These are phyloP conservation scores for Xylariaceae sp. DNA, from an alignment of 2,329 filamentous ascomycete species.

Conservation along the genomic window DNA sequence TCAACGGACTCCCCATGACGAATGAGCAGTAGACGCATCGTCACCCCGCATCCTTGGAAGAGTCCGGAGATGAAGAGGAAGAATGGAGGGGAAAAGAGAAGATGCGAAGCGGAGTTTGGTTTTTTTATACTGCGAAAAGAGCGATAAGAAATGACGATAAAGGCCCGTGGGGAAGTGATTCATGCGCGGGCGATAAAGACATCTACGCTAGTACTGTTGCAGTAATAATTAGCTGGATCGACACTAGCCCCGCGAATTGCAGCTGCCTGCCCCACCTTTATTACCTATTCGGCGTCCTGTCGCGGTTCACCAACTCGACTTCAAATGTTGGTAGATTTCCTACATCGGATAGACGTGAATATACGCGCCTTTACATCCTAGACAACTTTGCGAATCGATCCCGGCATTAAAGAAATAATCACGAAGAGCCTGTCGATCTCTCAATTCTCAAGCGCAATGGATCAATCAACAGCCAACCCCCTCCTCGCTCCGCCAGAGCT, in stretches of 20 bases:
- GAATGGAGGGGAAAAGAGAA: not conserved
- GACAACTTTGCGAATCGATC: not conserved
- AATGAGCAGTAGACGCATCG: conserved; percentile 63
- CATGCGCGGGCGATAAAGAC: not conserved
- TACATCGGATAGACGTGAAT: too few species aligned
- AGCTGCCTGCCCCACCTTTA: too few species aligned
- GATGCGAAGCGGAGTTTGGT: not conserved
- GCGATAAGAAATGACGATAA: not conserved
- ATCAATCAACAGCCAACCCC: conserved; percentile 15
- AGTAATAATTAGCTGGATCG: too few species aligned
- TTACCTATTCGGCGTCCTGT: too few species aligned
- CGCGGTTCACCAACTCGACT: too few species aligned
- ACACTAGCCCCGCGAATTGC: too few species aligned
- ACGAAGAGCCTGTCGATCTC: not conserved
- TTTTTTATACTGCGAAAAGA: not conserved
- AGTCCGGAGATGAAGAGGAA: not conserved
- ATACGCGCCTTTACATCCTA: too few species aligned
- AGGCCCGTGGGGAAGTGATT: conserved; percentile 1
- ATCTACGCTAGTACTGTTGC: too few species aligned
- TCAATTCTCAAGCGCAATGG: conserved; percentile 8
- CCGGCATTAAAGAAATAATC: too few species aligned
- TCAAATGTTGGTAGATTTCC: too few species aligned
- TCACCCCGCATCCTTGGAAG: conserved; percentile 23
- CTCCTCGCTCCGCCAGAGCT: conserved; percentile 49
- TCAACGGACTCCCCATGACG: conserved; percentile 88